Evolutionary conservation across 75 land plant genomes (phyloP).

Genomic region (Larix kaempferi): DNA sequence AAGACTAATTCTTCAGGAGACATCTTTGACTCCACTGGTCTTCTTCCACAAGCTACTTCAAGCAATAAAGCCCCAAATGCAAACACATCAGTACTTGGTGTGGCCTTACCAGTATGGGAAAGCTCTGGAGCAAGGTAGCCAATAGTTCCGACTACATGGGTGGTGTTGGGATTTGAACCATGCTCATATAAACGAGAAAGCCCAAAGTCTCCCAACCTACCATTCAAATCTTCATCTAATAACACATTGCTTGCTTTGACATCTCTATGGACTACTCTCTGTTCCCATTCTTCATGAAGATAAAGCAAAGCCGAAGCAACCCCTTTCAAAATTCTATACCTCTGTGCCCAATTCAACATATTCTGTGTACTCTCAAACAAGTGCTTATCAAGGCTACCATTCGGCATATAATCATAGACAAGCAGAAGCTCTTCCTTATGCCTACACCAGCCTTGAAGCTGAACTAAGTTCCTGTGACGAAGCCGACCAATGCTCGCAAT

Average conservation of each 20-base stretch:
- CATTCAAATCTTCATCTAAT: constrained; percentile 52
- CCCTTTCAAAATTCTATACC: constrained; percentile 36
- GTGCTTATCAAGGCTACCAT: constrained; percentile 67
- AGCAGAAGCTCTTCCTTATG: constrained; percentile 37
- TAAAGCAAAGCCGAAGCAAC: constrained; percentile 57
- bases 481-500: constrained; percentile 59
- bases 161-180: not conserved
- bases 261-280: constrained; percentile 53
- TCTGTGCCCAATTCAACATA: constrained; percentile 38
- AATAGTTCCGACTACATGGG: constrained; percentile 18
- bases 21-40: constrained; percentile 12
- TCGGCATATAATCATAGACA: constrained; percentile 78
- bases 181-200: constrained; percentile 38
- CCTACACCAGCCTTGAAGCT: constrained; percentile 67
- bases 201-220: constrained; percentile 66
- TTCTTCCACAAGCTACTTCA: constrained; percentile 25
- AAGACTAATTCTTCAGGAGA: constrained; percentile 7
- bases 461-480: constrained; percentile 62
- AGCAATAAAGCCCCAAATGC: constrained; percentile 17
- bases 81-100: constrained; percentile 15
- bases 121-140: constrained; percentile 25
- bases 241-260: constrained; percentile 73
- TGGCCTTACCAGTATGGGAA: constrained; percentile 11
- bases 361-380: constrained; percentile 30
- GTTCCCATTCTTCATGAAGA: constrained; percentile 69